Percentiles rank a stretch among this genome's conserved stretches.
Evolutionary conservation across 2,329 filamentous ascomycete species (phyloP).

Genomic region (Pseudogymnoascus sp.): DNA sequence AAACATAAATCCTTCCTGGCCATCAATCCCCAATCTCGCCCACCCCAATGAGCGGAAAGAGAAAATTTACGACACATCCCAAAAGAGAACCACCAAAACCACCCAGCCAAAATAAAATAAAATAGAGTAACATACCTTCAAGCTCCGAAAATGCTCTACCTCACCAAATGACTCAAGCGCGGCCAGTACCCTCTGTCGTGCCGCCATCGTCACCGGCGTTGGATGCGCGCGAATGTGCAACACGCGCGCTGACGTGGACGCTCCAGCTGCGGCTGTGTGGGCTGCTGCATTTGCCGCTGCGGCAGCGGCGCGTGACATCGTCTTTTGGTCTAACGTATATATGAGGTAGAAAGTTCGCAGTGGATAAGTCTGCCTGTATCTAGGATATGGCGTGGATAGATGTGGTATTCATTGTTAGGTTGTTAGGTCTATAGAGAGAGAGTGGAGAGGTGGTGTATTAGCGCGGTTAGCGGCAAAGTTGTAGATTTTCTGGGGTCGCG

Average conservation of each 20-base stretch:
- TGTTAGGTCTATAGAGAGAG: neutral
- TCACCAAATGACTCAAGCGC: slow-evolving; percentile 28
- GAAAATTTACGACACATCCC: neutral
- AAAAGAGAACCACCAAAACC: neutral
- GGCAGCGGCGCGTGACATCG: neutral
- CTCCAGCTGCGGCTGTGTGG: neutral
- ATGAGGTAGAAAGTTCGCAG: neutral
- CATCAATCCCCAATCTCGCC: neutral
- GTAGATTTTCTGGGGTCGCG: neutral
- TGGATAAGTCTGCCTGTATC: neutral
- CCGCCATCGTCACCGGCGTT: slow-evolving; percentile 24
- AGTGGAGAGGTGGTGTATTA: neutral
- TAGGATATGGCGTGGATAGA: neutral
- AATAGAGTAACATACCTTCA: slow-evolving; percentile 22
- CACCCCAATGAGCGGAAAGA: neutral
- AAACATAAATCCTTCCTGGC: neutral
- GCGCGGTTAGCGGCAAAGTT: neutral
- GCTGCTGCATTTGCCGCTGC: neutral
- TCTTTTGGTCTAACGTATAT: neutral
- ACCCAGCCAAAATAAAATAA: neutral
- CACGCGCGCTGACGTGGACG: slow-evolving; percentile 16
- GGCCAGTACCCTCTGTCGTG: slow-evolving; percentile 28
- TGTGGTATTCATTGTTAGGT: neutral
- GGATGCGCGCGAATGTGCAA: slow-evolving; percentile 28
- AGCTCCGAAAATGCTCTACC: slow-evolving; percentile 26